Conservation (phyloP, 768 basidiomycete genomes). For the Daedalea quercina region DNA sequence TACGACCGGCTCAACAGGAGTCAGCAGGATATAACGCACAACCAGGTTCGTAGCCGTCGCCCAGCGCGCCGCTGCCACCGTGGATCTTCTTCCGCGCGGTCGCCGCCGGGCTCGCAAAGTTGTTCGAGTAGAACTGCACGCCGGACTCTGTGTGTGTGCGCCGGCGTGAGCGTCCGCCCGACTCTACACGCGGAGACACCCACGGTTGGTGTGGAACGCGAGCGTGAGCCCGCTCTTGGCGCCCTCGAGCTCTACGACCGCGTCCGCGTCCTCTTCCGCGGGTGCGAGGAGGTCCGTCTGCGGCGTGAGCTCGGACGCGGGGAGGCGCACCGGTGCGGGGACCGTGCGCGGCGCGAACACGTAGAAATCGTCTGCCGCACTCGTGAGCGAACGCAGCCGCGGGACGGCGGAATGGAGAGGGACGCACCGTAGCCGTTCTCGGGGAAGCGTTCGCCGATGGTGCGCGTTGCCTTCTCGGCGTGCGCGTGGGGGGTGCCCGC, state of each 20-base stretch:
- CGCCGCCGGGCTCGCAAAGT: slow-evolving; percentile 37
- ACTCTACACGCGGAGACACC: slow-evolving; percentile 19
- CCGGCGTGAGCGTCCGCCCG: too few species aligned
- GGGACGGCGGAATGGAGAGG: background rate
- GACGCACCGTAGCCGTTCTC: slow-evolving; percentile 52
- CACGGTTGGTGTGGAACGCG: slow-evolving; percentile 66
- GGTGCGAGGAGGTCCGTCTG: slow-evolving; percentile 41
- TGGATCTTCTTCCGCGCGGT: slow-evolving; percentile 69
- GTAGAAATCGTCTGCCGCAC: slow-evolving; percentile 56
- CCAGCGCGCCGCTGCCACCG: slow-evolving; percentile 57
- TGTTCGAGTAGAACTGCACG: slow-evolving; percentile 70
- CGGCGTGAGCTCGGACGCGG: slow-evolving; percentile 33
- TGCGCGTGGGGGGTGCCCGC: slow-evolving; percentile 40
- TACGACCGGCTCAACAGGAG: background rate
- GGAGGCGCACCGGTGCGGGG: slow-evolving; percentile 41
- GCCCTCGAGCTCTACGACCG: slow-evolving; percentile 48
- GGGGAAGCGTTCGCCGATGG: slow-evolving; percentile 54
- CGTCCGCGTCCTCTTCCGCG: slow-evolving; percentile 29
- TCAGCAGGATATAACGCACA: slow-evolving; percentile 32
- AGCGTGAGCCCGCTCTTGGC: slow-evolving; percentile 53
- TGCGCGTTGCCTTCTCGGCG: slow-evolving; percentile 15
- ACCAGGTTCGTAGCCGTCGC: slow-evolving; percentile 47
- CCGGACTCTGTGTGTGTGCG: slow-evolving; percentile 66
- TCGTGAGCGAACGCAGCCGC: background rate
- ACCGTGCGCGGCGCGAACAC: slow-evolving; percentile 31